phyloP scores from a whole-genome alignment of 176 grass and related monocot species.

The Echinochloa phyllopogon region DNA sequence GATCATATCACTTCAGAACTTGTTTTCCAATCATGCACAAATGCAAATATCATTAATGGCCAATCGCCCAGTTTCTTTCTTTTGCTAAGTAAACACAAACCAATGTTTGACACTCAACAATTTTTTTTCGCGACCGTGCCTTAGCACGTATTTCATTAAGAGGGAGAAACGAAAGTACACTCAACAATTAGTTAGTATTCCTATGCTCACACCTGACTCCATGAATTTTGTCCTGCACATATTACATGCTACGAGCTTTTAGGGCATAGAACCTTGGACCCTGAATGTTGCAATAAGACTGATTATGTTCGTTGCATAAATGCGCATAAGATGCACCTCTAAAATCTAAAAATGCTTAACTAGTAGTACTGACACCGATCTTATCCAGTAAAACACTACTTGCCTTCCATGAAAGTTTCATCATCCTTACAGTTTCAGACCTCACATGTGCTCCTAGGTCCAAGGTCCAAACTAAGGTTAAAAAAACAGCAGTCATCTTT shows the following conservation, averaged over 20 bases:
- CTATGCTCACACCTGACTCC: not conserved
- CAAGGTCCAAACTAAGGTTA: not conserved
- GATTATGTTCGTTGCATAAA: not conserved
- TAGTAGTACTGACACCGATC: not conserved
- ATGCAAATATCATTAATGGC: conserved; percentile 21
- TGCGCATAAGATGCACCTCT: not conserved
- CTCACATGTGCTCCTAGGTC: not conserved
- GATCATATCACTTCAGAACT: not conserved
- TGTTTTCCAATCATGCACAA: not conserved
- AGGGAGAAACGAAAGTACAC: too few relatives aligned
- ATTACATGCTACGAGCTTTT: not conserved
- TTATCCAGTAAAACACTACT: conserved; percentile 9
- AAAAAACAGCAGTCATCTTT: not conserved
- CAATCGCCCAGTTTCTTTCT: too few relatives aligned
- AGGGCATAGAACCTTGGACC: not conserved
- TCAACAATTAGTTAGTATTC: not conserved
- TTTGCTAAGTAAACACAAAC: not conserved
- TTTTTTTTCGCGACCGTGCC: too few relatives aligned
- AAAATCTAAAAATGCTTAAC: not conserved
- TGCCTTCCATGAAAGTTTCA: not conserved
- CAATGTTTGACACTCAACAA: not conserved
- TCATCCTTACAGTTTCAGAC: not conserved
- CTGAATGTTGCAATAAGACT: not conserved
- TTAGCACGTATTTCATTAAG: too few relatives aligned
- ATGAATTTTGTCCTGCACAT: not conserved